Evolutionary conservation across 2,329 filamentous ascomycete genomes (phyloP).

Genomic region (Cytospora paraplurivora): DNA sequence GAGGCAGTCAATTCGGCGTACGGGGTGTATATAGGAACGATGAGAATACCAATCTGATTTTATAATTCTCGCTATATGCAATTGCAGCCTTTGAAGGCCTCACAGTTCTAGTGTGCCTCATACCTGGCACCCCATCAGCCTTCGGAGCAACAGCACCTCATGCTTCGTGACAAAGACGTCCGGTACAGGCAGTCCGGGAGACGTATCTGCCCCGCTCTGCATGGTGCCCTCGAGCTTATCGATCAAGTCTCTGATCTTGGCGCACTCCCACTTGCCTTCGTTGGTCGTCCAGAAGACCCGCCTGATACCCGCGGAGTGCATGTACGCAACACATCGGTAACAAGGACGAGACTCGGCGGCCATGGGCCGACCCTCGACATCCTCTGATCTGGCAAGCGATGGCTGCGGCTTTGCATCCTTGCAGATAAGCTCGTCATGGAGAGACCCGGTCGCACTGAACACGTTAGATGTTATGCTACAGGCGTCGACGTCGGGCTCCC

Average conservation of each 20-base stretch:
- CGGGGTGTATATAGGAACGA: not conserved
- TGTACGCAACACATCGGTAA: conserved; percentile 54
- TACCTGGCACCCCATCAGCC: conserved; percentile 23
- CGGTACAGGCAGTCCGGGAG: conserved; percentile 20
- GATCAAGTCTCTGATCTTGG: conserved; percentile 52
- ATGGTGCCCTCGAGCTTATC: conserved; percentile 44
- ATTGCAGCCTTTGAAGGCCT: not conserved
- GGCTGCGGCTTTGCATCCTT: conserved; percentile 23
- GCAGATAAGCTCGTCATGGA: conserved; percentile 50
- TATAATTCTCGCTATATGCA: not conserved
- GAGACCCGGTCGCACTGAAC: conserved; percentile 38
- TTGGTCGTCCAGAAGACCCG: conserved; percentile 55
- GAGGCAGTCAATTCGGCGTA: not conserved
- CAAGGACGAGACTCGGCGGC: conserved; percentile 48
- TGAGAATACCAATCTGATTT: not conserved
- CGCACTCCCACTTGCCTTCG: conserved; percentile 51
- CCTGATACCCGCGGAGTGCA: conserved; percentile 54
- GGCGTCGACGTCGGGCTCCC: conserved; percentile 10
- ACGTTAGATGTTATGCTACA: conserved; percentile 7
- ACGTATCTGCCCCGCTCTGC: conserved; percentile 26
- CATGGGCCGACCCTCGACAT: not conserved
- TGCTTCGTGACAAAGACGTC: conserved; percentile 55
- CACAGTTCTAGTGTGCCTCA: not conserved
- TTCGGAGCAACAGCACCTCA: conserved; percentile 50
- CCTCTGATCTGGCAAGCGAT: conserved; percentile 1